Base-by-base conservation (phyloP, 331 rosid species). In the Spiraea crenata region DNA sequence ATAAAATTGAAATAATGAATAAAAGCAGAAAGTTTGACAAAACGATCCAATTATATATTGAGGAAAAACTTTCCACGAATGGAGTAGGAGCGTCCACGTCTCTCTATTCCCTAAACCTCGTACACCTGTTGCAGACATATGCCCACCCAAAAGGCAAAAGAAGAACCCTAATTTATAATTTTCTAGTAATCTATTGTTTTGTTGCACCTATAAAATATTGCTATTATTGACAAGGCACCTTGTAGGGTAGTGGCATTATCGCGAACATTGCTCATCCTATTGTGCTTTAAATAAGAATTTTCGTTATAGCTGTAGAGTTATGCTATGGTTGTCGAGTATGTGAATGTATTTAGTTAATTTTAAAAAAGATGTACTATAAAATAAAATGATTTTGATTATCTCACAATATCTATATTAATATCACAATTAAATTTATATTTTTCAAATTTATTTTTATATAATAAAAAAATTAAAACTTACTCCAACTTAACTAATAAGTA, bases 61-160 rank as follows among this genome's bases (percentile, higher is more conserved):
- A 67, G 46, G 66, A 39, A 59, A 12, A 41, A 34, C 68, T 82
- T 82, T 82, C 63, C 52, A 81, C 67, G 89, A 81, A 85, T 72
- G 99, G 97, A 87, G 84, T 65, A 73, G 81, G 54, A 78, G 77
- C 83, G 65, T 76, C 96, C 97, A 90, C 97, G 97, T 87, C 92
- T 74, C 82, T 85, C 85, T 57, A 76, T 49, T 63, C 69, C 62
- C 47, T 51, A 73, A 81, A 88, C 90, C 96, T 91, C 93, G 90
- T 87, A 86, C 95, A 67, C 59, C 25, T 76, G 72, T 82, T 84
- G 85, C 90, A 88, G 87, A 37, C 61, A 81, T 55, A 57, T 65
- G 38, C 51, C 48, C 75, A 61, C 45, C 57, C 17, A 19, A 25
- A 38, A 52, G 34, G 5, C 12, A 13, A 70, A 74, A 60, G 63